Percentiles rank a stretch among this genome's conserved stretches.
phyloP scores from a whole-genome alignment of 1,284 basidiomycete genomes.

The Sporisorium reilianum region DNA sequence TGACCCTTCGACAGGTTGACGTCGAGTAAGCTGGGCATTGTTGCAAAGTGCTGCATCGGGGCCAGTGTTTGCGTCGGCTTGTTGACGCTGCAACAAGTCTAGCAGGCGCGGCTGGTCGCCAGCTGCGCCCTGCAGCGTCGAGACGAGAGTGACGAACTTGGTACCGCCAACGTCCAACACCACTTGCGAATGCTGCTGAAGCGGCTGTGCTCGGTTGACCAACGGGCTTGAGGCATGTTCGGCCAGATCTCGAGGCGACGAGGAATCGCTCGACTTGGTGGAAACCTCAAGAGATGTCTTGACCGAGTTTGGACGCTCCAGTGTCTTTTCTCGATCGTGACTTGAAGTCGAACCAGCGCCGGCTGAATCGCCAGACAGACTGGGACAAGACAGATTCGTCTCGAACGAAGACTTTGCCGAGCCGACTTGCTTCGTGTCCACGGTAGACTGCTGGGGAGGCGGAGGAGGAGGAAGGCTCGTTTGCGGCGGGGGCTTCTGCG shows the following conservation, averaged over 20 bases:
- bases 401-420: conserved; percentile 3
- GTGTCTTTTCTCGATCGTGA: not conserved
- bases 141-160: conserved; percentile 21
- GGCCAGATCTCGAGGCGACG: not conserved
- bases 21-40: conserved; percentile 5
- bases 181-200: not conserved
- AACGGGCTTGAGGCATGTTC: not conserved
- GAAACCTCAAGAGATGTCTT: not conserved
- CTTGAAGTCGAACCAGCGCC: not conserved
- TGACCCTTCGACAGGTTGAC: too few relatives aligned
- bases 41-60: not conserved
- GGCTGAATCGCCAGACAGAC: not conserved
- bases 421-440: not conserved
- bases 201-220: not conserved
- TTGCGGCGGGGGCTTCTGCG: conserved; percentile 46
- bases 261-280: not conserved
- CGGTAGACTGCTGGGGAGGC: not conserved
- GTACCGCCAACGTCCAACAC: conserved; percentile 32
- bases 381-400: not conserved
- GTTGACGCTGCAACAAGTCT: not conserved
- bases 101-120: conserved; percentile 24
- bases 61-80: not conserved
- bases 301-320: not conserved
- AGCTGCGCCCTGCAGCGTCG: conserved; percentile 18
- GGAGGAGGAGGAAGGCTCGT: conserved; percentile 24